Conservation (phyloP, 2,329 filamentous ascomycete species). For the Trichothecium sympodiale region DNA sequence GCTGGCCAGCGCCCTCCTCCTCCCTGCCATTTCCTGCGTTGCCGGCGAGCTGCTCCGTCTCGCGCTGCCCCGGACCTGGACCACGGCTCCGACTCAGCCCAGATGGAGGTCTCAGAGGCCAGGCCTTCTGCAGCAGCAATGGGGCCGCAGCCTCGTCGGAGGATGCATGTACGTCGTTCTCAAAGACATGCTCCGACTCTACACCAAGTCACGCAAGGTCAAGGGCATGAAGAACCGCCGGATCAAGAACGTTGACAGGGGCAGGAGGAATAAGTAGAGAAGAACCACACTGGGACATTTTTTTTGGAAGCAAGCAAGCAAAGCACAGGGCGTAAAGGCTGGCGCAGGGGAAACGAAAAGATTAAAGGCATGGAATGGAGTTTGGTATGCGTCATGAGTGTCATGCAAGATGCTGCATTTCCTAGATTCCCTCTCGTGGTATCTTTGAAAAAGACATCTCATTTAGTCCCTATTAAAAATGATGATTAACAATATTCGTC, state of each 20-base stretch:
- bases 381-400: neutral
- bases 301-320: neutral
- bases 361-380: constrained; percentile 1
- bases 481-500: too few relatives aligned
- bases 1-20: constrained; percentile 51
- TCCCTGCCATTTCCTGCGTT: constrained; percentile 69
- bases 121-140: constrained; percentile 68
- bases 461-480: too few relatives aligned
- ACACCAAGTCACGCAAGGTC: constrained; percentile 52
- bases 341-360: neutral
- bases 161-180: constrained; percentile 82
- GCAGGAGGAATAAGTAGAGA: constrained; percentile 17
- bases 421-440: too few relatives aligned
- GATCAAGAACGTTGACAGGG: constrained; percentile 39
- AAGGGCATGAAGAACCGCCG: constrained; percentile 42
- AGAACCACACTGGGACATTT: neutral
- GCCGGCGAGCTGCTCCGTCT: constrained; percentile 66
- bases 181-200: constrained; percentile 54
- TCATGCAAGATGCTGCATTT: too few relatives aligned
- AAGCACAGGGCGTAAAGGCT: neutral
- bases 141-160: constrained; percentile 81
- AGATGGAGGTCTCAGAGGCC: constrained; percentile 24
- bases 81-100: constrained; percentile 26
- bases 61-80: constrained; percentile 58
- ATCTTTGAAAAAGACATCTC: too few relatives aligned